These are phyloP conservation scores for Protea cynaroides DNA, from an alignment of 164 flowering plant genomes.

Conservation along the genomic window DNA sequence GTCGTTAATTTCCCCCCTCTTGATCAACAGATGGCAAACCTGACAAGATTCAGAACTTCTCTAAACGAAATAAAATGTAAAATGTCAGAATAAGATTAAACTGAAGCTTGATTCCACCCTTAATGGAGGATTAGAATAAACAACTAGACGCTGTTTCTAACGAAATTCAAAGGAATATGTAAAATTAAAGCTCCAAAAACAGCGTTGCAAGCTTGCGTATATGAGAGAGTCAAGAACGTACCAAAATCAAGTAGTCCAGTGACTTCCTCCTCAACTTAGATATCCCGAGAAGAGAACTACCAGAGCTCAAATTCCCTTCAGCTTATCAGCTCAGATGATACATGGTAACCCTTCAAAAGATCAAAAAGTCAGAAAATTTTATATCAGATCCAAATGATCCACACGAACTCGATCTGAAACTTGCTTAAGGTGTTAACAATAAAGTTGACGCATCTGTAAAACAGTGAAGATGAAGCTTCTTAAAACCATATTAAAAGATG, in stretches of 20 bases:
- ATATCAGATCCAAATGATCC: not conserved
- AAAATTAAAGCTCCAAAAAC: not conserved
- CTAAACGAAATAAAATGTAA: too few species aligned
- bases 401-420: not conserved
- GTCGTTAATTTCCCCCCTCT: not conserved
- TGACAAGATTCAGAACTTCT: not conserved
- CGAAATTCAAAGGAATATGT: not conserved
- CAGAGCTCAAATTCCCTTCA: not conserved
- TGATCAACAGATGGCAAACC: not conserved
- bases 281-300: not conserved
- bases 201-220: not conserved
- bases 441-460: conserved; percentile 18
- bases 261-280: not conserved
- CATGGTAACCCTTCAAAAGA: not conserved
- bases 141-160: not conserved
- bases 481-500: not conserved
- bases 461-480: conserved; percentile 8
- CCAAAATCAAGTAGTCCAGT: not conserved
- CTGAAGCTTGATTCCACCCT: not conserved
- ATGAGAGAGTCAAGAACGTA: not conserved
- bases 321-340: not conserved
- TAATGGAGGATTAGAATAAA: not conserved
- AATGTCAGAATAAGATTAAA: too few species aligned
- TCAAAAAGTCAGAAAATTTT: not conserved
- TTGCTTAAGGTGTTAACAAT: conserved; percentile 3